Conservation (phyloP, 2,329 filamentous ascomycete genomes). For the Alternaria sp. region DNA sequence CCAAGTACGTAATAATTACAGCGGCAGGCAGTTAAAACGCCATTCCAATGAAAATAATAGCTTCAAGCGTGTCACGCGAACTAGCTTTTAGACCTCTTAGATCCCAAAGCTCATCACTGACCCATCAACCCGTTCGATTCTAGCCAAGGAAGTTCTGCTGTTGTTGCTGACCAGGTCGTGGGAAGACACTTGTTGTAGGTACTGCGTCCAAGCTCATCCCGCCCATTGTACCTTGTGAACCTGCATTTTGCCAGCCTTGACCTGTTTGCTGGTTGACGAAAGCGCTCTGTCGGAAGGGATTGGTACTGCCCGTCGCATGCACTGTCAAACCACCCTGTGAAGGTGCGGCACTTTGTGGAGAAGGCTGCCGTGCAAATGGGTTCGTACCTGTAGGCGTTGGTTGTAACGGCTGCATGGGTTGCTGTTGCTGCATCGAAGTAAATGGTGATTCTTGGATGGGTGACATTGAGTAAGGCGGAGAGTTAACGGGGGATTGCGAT, state of each 20-base stretch:
- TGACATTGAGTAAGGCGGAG: constrained; percentile 39
- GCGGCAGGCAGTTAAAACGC: constrained; percentile 6
- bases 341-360: constrained; percentile 49
- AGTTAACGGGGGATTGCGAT: constrained; percentile 35
- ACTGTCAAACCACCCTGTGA: constrained; percentile 60
- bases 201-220: constrained; percentile 76
- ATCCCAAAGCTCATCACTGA: not conserved
- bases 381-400: constrained; percentile 74
- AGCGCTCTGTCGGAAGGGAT: constrained; percentile 90
- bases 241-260: constrained; percentile 82
- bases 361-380: constrained; percentile 69
- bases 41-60: constrained; percentile 8
- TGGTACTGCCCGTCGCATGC: constrained; percentile 87
- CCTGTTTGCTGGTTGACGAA: constrained; percentile 92
- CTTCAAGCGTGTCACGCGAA: not conserved
- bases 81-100: not conserved
- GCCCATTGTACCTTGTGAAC: constrained; percentile 79
- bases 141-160: constrained; percentile 42
- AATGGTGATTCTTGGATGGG: constrained; percentile 45
- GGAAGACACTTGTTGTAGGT: constrained; percentile 84
- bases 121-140: not conserved
- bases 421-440: constrained; percentile 47
- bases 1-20: constrained; percentile 6
- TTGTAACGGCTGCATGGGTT: constrained; percentile 49
- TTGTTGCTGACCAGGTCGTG: constrained; percentile 69